These are phyloP conservation scores for Cicer cuneatum DNA, from an alignment of 306 rosid genomes.

Conservation along the genomic window DNA sequence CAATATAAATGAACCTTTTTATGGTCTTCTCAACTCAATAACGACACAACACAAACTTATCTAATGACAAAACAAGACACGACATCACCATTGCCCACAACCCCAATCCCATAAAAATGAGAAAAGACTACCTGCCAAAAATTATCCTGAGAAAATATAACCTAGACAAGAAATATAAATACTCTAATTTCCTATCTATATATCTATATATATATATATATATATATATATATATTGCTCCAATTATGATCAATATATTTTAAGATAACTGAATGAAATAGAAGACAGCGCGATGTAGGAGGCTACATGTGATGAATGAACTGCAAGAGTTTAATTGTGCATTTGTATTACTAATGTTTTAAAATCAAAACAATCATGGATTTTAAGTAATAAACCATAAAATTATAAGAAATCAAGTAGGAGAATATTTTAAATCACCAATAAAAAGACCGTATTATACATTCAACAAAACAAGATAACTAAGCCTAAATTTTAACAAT, in stretches of 20 bases:
- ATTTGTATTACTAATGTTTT: not conserved
- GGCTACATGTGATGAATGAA: not conserved
- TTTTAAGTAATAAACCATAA: constrained; percentile 6
- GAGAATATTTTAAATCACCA: not conserved
- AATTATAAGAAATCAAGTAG: not conserved
- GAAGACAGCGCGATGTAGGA: not conserved
- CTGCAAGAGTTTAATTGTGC: constrained; percentile 6
- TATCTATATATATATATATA: not conserved
- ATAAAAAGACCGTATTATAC: not conserved
- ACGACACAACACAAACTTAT: constrained; percentile 20
- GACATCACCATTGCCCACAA: constrained; percentile 12
- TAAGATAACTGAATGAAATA: constrained; percentile 8
- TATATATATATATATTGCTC: constrained; percentile 3
- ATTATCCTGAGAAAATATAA: not conserved
- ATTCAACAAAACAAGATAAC: not conserved
- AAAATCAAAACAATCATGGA: not conserved
- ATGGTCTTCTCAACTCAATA: not conserved
- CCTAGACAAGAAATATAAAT: not conserved
- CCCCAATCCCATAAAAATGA: not conserved
- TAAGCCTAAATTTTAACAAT: not conserved
- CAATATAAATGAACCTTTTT: constrained; percentile 33
- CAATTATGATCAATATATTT: not conserved
- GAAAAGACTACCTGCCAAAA: not conserved
- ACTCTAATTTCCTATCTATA: not conserved
- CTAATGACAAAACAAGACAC: constrained; percentile 1